Percentiles rank a stretch among this genome's conserved stretches.
phyloP scores from a whole-genome alignment of 176 grass and related monocot genomes.

The Aechmea fasciata region DNA sequence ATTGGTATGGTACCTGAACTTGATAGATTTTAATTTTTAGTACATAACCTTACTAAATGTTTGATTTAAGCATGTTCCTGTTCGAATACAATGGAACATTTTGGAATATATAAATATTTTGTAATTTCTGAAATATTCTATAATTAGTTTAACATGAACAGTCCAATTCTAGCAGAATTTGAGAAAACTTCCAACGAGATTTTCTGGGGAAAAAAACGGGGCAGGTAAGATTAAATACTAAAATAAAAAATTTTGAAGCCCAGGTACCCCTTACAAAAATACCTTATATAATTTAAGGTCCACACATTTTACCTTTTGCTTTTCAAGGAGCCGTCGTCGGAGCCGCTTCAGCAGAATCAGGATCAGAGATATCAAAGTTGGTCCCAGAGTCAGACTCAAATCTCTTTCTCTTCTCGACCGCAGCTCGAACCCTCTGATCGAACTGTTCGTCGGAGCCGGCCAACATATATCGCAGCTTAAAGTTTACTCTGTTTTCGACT shows the following conservation, averaged over 20 bases:
- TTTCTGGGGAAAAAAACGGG: too few relatives aligned
- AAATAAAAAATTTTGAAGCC: background rate
- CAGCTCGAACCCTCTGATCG: conserved; percentile 44
- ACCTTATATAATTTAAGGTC: background rate
- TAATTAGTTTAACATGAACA: too few relatives aligned
- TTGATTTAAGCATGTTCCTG: too few relatives aligned
- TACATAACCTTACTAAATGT: too few relatives aligned
- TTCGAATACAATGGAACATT: too few relatives aligned
- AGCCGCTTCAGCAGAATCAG: conserved; percentile 5
- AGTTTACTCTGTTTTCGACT: conserved; percentile 69
- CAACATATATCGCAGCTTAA: conserved; percentile 90
- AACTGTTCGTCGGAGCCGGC: conserved; percentile 64
- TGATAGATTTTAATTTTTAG: too few relatives aligned
- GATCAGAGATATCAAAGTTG: conserved; percentile 17
- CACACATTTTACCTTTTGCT: background rate
- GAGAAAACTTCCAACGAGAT: too few relatives aligned
- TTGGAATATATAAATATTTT: too few relatives aligned
- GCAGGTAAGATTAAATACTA: too few relatives aligned
- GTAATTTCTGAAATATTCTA: too few relatives aligned
- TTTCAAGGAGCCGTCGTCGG: background rate
- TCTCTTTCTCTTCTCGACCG: conserved; percentile 55
- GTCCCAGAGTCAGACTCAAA: conserved; percentile 42
- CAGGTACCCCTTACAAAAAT: background rate
- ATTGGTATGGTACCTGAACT: too few relatives aligned
- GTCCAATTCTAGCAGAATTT: too few relatives aligned